These are phyloP conservation scores for Serendipita indica DNA, from an alignment of 768 basidiomycete genomes.

Conservation along the genomic window DNA sequence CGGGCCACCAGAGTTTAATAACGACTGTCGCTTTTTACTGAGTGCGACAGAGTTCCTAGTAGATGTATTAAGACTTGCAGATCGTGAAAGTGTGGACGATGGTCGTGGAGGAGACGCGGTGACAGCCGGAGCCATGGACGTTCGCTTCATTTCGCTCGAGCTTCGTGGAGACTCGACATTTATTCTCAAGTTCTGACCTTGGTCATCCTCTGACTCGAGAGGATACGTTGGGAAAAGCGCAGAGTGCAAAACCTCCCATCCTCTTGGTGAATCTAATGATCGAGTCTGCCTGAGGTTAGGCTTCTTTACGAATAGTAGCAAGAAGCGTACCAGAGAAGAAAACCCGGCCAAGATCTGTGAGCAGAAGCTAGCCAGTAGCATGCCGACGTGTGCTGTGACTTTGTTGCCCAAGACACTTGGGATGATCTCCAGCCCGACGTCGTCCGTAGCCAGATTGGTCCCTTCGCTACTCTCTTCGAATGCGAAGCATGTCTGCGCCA, in stretches of 20 bases:
- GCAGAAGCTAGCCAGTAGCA: constrained; percentile 76
- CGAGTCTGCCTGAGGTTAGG: constrained; percentile 36
- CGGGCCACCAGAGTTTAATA: constrained; percentile 28
- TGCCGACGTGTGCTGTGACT: constrained; percentile 63
- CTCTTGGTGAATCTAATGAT: constrained; percentile 64
- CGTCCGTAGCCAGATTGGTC: constrained; percentile 20
- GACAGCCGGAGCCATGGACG: constrained; percentile 14
- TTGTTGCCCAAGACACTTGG: constrained; percentile 81
- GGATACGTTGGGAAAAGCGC: constrained; percentile 49
- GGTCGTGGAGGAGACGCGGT: constrained; percentile 17
- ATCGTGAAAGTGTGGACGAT: constrained; percentile 37
- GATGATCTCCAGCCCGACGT: constrained; percentile 48
- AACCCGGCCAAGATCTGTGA: constrained; percentile 78
- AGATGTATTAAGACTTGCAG: constrained; percentile 20
- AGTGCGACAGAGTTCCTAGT: constrained; percentile 40
- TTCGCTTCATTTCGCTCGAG: constrained; percentile 40
- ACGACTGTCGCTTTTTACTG: constrained; percentile 43
- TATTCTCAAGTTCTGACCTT: constrained; percentile 34
- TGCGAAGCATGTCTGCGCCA: constrained; percentile 70
- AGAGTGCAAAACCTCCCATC: constrained; percentile 73
- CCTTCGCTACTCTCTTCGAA: constrained; percentile 59
- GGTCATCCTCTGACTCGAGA: constrained; percentile 43
- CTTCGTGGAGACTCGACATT: constrained; percentile 32
- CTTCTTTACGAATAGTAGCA: background rate
- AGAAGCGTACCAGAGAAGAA: constrained; percentile 48